Percentiles rank a stretch among this genome's conserved stretches.
phyloP scores from a whole-genome alignment of 2,329 filamentous ascomycete genomes.

The Calcarisporium arbuscula region DNA sequence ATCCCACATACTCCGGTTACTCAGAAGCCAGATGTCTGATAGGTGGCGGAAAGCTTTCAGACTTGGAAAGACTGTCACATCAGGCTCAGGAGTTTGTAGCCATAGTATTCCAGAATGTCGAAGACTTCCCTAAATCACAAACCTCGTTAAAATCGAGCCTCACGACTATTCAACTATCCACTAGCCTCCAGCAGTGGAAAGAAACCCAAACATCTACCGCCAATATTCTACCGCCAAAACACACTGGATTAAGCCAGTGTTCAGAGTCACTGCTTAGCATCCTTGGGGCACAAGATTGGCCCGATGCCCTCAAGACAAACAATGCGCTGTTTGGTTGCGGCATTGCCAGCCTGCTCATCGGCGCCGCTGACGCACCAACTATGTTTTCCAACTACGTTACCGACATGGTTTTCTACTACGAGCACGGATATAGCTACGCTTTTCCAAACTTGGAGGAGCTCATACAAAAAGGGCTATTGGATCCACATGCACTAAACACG shows the following conservation, averaged over 20 bases:
- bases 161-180: conserved; percentile 10
- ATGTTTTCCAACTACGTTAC: conserved; percentile 17
- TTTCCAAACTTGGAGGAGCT: conserved; percentile 13
- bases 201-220: conserved; percentile 9
- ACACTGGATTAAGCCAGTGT: conserved; percentile 8
- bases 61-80: conserved; percentile 8
- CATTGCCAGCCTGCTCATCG: conserved; percentile 13
- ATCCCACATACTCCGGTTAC: conserved; percentile 10
- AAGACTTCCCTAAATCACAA: conserved; percentile 2
- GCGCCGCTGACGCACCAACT: conserved; percentile 11
- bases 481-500: conserved; percentile 11
- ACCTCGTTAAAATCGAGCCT: conserved; percentile 3
- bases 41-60: conserved; percentile 8
- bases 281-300: conserved; percentile 12
- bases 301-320: conserved; percentile 12
- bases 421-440: conserved; percentile 16
- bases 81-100: conserved; percentile 9
- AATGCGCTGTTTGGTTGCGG: conserved; percentile 15
- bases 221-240: conserved; percentile 14
- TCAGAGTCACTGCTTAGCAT: conserved; percentile 9
- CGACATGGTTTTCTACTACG: conserved; percentile 17
- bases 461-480: conserved; percentile 10
- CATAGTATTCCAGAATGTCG: conserved; percentile 9
- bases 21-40: conserved; percentile 11
- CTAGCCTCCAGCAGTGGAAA: conserved; percentile 14